Percentiles rank a stretch among this genome's conserved stretches.
phyloP scores from a whole-genome alignment of 2,329 filamentous ascomycete species.

The Hymenoscyphus occultus region DNA sequence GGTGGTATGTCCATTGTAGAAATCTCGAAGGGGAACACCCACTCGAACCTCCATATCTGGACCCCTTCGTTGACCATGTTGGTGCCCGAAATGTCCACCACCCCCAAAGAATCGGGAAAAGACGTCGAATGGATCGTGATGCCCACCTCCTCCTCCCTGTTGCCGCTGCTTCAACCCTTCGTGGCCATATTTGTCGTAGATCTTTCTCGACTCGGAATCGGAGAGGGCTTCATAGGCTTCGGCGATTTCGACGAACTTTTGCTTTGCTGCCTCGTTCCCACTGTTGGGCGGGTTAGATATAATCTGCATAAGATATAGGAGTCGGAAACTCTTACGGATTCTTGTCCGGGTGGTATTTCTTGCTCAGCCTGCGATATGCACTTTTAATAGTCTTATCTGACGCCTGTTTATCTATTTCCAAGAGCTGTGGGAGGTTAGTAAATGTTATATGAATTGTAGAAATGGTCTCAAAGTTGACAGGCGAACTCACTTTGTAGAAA shows the following conservation, averaged over 20 bases:
- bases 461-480: background rate
- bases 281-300: conserved; percentile 43
- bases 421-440: conserved; percentile 51
- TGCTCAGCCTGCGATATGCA: conserved; percentile 86
- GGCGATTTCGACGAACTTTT: conserved; percentile 90
- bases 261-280: conserved; percentile 72
- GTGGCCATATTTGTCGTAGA: conserved; percentile 93
- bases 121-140: conserved; percentile 89
- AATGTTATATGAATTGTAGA: conserved; percentile 1
- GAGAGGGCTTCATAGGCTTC: conserved; percentile 94
- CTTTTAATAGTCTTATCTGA: conserved; percentile 88
- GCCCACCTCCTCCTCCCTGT: conserved; percentile 61
- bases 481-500: conserved; percentile 68
- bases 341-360: conserved; percentile 97
- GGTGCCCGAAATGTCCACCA: conserved; percentile 63
- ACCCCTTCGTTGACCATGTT: conserved; percentile 71
- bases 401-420: conserved; percentile 76
- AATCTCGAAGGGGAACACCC: conserved; percentile 76
- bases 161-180: conserved; percentile 84
- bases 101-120: conserved; percentile 97
- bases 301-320: background rate
- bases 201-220: conserved; percentile 72
- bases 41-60: conserved; percentile 88
- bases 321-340: conserved; percentile 67
- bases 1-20: conserved; percentile 85